Conservation (phyloP, 1,139 yeast genomes). For the Hyphopichia fennica region DNA sequence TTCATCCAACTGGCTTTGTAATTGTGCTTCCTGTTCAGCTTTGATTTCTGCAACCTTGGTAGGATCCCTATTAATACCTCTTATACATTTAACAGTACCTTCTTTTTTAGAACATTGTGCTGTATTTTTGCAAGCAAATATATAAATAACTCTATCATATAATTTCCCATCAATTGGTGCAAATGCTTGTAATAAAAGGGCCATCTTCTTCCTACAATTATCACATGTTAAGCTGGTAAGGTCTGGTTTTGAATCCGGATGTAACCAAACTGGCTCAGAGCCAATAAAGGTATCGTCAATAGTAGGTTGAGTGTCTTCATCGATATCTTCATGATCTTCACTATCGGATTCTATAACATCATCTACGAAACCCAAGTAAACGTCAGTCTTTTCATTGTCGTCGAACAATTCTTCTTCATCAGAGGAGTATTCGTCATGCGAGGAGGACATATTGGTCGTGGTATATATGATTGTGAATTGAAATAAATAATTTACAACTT, state of each 20-base stretch:
- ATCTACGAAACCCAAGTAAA: conserved; percentile 67
- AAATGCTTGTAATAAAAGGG: conserved; percentile 72
- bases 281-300: conserved; percentile 80
- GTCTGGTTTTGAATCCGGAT: conserved; percentile 56
- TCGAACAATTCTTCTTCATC: conserved; percentile 39
- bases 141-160: conserved; percentile 79
- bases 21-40: conserved; percentile 33
- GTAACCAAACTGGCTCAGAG: conserved; percentile 65
- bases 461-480: not conserved
- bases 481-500: not conserved
- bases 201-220: conserved; percentile 61
- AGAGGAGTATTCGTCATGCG: conserved; percentile 42
- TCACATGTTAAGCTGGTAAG: conserved; percentile 57
- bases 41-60: conserved; percentile 40
- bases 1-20: conserved; percentile 38
- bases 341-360: conserved; percentile 32
- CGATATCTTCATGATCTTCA: conserved; percentile 28
- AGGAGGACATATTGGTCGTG: conserved; percentile 22
- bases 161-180: conserved; percentile 72
- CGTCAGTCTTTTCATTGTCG: conserved; percentile 24
- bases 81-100: conserved; percentile 70
- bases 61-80: conserved; percentile 70
- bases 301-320: conserved; percentile 46
- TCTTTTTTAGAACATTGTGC: conserved; percentile 59
- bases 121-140: conserved; percentile 69